Base-by-base conservation (phyloP, 257 asterid genomes). In the Echites panduratus region DNA sequence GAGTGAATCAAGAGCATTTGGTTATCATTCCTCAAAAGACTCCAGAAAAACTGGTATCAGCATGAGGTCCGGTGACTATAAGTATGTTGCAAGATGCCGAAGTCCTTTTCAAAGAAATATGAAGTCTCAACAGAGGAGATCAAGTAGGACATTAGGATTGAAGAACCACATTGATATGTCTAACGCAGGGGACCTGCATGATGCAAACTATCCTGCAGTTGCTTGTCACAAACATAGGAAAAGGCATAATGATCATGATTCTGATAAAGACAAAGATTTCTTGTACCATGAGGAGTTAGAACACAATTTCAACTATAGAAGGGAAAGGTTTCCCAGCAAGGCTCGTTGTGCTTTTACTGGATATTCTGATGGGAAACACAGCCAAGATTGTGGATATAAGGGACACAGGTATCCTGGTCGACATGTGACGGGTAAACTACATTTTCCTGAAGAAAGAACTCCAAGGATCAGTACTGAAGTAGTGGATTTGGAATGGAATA, bases 21-120 rank as follows among this genome's bases (percentile, higher is more conserved):
- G 76, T 47, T 24, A 59, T 72, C 75, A 49, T 71, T 73, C 78
- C 53, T 62, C 76, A 72, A 62, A 71, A 43, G 72, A 66, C 77
- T 79, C 68, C 53, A 69, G 75, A 81, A 79, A 69, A 8, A 52
- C 47, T 41, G 38, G 53, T 8, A 14, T 68, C 70, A 79, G 61
- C 48, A 66, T 67, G 68, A 71, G 64, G 72, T 68, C 81, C 22
- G 59, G 77, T 11, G 75, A 68, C 71, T 67, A 22, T 73, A 71
- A 74, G 79, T 71, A 73, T 79, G 17, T 32, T 40, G 47, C 70
- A 62, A 78, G 82, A 78, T 65, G 80, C 77, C 74, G 80, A 78
- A 74, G 35, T 70, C 70, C 73, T 66, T 24, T 63, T 27, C 57
- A 27, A 66, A 78, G 81, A 70, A 76, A 74, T 9, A 68, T 75